Conservation (phyloP, 2,329 filamentous ascomycete species). For the Venturia aucupariae region DNA sequence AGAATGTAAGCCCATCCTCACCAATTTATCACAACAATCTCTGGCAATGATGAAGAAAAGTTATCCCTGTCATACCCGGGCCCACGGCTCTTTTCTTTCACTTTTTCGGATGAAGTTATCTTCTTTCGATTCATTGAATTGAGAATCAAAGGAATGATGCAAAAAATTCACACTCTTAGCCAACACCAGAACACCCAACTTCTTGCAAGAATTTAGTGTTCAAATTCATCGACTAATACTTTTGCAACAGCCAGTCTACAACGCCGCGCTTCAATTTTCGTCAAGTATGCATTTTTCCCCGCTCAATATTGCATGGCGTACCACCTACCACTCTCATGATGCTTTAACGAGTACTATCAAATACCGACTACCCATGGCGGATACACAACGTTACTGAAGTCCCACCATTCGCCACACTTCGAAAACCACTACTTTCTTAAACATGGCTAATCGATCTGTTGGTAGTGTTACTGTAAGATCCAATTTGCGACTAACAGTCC, state of each 20-base stretch:
- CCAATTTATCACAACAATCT: neutral
- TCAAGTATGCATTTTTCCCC: neutral
- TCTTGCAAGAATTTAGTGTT: neutral
- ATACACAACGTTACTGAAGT: neutral
- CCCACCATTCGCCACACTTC: neutral
- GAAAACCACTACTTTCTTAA: neutral
- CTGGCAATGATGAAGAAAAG: constrained; percentile 4
- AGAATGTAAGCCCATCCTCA: neutral
- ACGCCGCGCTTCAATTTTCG: neutral
- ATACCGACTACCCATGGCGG: constrained; percentile 9
- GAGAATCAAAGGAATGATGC: no score
- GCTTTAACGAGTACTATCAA: constrained; percentile 6
- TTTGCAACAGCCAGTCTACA: neutral
- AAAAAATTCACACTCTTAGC: constrained; percentile 4
- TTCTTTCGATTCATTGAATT: no score
- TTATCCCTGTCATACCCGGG: neutral
- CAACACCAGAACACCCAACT: neutral
- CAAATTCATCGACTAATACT: neutral
- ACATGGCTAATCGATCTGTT: neutral
- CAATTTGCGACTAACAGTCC: neutral
- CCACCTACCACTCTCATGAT: neutral
- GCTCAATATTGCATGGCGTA: neutral
- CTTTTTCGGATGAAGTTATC: no score
- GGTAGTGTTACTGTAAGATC: neutral
- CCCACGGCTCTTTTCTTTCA: no score